These are phyloP conservation scores for Cyclotella sp. DNA, from an alignment of 108 stramenopile species.

Conservation along the genomic window DNA sequence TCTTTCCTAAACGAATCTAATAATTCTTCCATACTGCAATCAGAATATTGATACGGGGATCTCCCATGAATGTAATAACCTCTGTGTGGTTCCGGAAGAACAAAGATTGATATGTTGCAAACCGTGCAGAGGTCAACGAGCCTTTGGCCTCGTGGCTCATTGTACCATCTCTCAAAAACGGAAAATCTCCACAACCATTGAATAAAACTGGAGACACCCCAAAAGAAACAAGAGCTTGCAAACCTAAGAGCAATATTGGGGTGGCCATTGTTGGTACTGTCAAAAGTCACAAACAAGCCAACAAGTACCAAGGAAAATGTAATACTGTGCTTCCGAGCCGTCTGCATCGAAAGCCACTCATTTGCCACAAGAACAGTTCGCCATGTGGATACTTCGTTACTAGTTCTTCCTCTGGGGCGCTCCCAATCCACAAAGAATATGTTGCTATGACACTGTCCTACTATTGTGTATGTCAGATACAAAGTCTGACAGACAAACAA, in stretches of 20 bases:
- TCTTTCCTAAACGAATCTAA: conserved; percentile 72
- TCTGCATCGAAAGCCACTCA: conserved; percentile 76
- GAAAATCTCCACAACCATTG: conserved; percentile 70
- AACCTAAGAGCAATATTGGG: conserved; percentile 79
- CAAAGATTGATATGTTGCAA: conserved; percentile 76
- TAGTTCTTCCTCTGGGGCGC: conserved; percentile 32
- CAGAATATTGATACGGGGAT: conserved; percentile 77
- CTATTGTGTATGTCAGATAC: conserved; percentile 47
- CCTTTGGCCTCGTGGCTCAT: conserved; percentile 61
- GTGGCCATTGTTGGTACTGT: conserved; percentile 45
- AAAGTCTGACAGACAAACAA: conserved; percentile 67
- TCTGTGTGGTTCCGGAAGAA: conserved; percentile 68
- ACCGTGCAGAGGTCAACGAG: conserved; percentile 82
- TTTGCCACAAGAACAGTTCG: conserved; percentile 73
- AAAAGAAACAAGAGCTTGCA: conserved; percentile 72
- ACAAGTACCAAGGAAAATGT: conserved; percentile 62
- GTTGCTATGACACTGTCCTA: conserved; percentile 61
- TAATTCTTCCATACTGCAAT: conserved; percentile 71
- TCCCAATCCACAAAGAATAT: conserved; percentile 88
- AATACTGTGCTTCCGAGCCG: conserved; percentile 56
- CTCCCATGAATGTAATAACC: conserved; percentile 87
- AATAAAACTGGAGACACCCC: conserved; percentile 41
- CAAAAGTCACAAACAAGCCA: conserved; percentile 63
- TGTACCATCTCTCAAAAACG: conserved; percentile 70
- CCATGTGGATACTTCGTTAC: conserved; percentile 57